These are phyloP conservation scores for Zymoseptoria brevis DNA, from an alignment of 2,329 filamentous ascomycete species.

Conservation along the genomic window DNA sequence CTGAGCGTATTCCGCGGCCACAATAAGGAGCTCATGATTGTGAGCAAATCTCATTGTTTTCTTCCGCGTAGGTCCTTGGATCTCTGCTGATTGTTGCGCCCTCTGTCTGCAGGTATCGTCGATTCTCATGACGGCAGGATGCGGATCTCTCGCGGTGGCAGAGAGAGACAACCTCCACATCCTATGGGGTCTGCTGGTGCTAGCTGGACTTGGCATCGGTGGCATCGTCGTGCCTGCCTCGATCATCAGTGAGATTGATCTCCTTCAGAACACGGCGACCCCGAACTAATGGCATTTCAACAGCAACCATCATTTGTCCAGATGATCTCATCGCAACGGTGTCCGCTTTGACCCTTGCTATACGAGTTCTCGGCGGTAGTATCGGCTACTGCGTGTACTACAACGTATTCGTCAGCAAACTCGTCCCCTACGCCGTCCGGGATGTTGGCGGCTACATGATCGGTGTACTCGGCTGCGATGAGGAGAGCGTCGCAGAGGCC, in stretches of 20 bases:
- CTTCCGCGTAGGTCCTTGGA: not conserved
- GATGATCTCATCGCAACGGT: slow-evolving; percentile 64
- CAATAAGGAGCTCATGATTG: slow-evolving; percentile 53
- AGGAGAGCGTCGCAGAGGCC: slow-evolving; percentile 34
- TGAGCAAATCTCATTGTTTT: slow-evolving; percentile 9
- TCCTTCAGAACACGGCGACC: not conserved
- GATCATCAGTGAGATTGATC: slow-evolving; percentile 43
- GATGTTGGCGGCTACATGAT: slow-evolving; percentile 47
- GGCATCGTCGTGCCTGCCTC: slow-evolving; percentile 60
- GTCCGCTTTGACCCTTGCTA: slow-evolving; percentile 59
- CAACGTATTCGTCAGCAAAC: slow-evolving; percentile 30
- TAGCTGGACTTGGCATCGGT: slow-evolving; percentile 58
- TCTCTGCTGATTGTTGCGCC: not conserved
- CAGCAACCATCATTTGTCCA: slow-evolving; percentile 57
- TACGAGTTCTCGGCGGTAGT: slow-evolving; percentile 59
- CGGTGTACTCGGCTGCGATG: slow-evolving; percentile 43
- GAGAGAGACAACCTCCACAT: slow-evolving; percentile 23
- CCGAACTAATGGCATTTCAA: not conserved
- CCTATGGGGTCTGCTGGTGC: slow-evolving; percentile 30
- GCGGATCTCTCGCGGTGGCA: slow-evolving; percentile 27
- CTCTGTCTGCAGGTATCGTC: slow-evolving; percentile 35
- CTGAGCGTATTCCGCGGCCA: slow-evolving; percentile 52
- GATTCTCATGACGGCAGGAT: slow-evolving; percentile 56
- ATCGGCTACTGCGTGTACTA: slow-evolving; percentile 42
- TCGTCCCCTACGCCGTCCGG: slow-evolving; percentile 37